phyloP scores from a whole-genome alignment of 345 rosid genomes.

The Salix caprea region DNA sequence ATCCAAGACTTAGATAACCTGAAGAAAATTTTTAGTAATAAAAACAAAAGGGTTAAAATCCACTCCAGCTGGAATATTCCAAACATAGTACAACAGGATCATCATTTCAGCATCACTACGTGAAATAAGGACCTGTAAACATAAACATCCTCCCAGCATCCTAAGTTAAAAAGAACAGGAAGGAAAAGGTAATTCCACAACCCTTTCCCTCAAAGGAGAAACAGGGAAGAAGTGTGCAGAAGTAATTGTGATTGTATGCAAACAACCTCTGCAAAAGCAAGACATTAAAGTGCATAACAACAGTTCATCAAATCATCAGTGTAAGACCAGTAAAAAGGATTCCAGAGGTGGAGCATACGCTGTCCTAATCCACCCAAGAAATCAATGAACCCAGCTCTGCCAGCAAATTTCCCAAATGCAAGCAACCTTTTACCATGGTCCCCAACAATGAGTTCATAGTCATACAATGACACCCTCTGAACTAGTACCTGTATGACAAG shows the following conservation, averaged over 20 bases:
- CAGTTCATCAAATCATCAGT: neutral
- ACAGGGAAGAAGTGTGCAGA: neutral
- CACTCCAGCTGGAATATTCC: neutral
- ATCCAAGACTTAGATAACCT: conserved; percentile 80
- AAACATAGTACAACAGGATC: neutral
- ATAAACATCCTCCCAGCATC: neutral
- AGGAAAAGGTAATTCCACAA: neutral
- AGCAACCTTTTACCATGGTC: conserved; percentile 67
- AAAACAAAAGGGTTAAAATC: neutral
- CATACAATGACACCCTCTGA: conserved; percentile 67
- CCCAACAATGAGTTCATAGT: conserved; percentile 78
- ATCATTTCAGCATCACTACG: neutral
- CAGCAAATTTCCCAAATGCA: conserved; percentile 89
- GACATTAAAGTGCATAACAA: neutral
- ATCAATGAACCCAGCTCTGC: conserved; percentile 88
- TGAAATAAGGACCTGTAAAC: neutral
- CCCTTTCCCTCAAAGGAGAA: neutral
- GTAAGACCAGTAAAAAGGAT: neutral
- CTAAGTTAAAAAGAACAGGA: neutral
- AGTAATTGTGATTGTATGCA: neutral
- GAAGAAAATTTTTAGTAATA: conserved; percentile 14
- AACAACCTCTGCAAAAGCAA: neutral
- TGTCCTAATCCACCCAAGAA: conserved; percentile 77
- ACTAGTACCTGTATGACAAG: conserved; percentile 51
- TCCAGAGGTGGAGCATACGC: conserved; percentile 39